Conservation (phyloP, 495 filamentous ascomycete species). For the Melanomma pulvis-pyrius region DNA sequence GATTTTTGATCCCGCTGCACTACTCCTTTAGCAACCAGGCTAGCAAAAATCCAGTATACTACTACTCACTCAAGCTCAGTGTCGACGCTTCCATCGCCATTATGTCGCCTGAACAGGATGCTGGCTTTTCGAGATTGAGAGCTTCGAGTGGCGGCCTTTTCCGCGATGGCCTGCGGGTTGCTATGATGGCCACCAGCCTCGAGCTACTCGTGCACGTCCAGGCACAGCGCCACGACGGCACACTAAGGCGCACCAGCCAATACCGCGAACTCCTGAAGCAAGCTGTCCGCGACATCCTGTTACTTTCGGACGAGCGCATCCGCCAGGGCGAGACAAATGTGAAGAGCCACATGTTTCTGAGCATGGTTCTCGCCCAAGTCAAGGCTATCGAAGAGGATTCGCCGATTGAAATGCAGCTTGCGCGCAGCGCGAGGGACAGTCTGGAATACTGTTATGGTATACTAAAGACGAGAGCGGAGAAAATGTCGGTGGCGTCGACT, state of each 20-base stretch:
- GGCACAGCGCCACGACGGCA: constrained; percentile 31
- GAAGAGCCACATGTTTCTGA: constrained; percentile 53
- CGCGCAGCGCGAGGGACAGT: constrained; percentile 3
- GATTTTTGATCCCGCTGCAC: constrained; percentile 59
- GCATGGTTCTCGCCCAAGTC: constrained; percentile 50
- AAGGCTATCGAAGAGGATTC: constrained; percentile 40
- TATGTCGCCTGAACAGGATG: constrained; percentile 44
- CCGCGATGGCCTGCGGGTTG: constrained; percentile 50
- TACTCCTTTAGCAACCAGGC: constrained; percentile 57
- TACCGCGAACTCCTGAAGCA: constrained; percentile 45
- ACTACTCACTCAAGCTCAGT: constrained; percentile 59
- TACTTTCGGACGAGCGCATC: constrained; percentile 48
- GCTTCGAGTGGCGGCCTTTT: constrained; percentile 54
- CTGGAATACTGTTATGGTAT: constrained; percentile 9
- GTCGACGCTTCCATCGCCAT: constrained; percentile 57
- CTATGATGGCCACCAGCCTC: constrained; percentile 42
- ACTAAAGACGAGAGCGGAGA: no score
- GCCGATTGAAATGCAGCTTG: constrained; percentile 14
- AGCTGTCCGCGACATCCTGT: constrained; percentile 43
- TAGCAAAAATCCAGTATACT: constrained; percentile 53
- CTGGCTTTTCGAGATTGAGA: constrained; percentile 48
- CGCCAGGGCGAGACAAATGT: constrained; percentile 56
- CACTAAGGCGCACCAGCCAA: constrained; percentile 40
- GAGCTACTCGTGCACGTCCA: constrained; percentile 49
- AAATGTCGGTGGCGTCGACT: no score